These are phyloP conservation scores for Fraxinus xanthoxyloides DNA, from an alignment of 305 asterid species.

Conservation along the genomic window DNA sequence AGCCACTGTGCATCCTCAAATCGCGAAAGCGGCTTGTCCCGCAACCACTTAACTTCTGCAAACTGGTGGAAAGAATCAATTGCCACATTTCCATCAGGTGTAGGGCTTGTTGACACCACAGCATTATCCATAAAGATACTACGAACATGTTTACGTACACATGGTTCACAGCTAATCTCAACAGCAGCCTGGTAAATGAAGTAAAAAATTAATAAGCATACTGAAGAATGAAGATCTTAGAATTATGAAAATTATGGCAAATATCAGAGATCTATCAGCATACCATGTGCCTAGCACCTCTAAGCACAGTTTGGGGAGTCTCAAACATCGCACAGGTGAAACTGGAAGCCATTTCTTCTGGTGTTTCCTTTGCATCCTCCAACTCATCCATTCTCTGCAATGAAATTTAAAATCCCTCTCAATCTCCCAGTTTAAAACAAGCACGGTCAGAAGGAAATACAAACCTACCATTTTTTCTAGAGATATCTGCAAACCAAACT, in stretches of 20 bases:
- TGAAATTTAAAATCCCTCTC: conserved; percentile 17
- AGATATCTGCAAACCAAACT: conserved; percentile 82
- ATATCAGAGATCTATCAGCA: conserved; percentile 7
- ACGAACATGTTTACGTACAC: conserved; percentile 86
- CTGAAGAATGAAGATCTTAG: background rate
- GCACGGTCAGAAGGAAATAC: conserved; percentile 18
- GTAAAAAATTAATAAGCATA: conserved; percentile 10
- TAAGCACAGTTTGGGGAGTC: conserved; percentile 79
- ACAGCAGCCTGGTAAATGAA: conserved; percentile 73
- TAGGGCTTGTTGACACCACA: conserved; percentile 80
- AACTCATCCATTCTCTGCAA: conserved; percentile 78
- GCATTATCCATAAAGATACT: conserved; percentile 84
- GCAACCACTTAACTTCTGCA: conserved; percentile 93
- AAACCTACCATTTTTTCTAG: conserved; percentile 68
- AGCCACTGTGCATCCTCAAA: conserved; percentile 97
- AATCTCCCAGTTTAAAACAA: conserved; percentile 13
- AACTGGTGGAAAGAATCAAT: conserved; percentile 87
- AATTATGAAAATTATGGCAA: conserved; percentile 2
- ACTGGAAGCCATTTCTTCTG: conserved; percentile 89
- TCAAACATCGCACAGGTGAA: conserved; percentile 81
- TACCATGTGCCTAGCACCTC: conserved; percentile 99
- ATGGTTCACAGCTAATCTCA: conserved; percentile 94
- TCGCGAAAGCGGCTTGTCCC: conserved; percentile 75
- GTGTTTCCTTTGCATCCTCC: conserved; percentile 96
- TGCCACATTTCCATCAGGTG: conserved; percentile 74